These are phyloP conservation scores for Spergularia marina DNA, from an alignment of 148 eudicot genomes.

Conservation along the genomic window DNA sequence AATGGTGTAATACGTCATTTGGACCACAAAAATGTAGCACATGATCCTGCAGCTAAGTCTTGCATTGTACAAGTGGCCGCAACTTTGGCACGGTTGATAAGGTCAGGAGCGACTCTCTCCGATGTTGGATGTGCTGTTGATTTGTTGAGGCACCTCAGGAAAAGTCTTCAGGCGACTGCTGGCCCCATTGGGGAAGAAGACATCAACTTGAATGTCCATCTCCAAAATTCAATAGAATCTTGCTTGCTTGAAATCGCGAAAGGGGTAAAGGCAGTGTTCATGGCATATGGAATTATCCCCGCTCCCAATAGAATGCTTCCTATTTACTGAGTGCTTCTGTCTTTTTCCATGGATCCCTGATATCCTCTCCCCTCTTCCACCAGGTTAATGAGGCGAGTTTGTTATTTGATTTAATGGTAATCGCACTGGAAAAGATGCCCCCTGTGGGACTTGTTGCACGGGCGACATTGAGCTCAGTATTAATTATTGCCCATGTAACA, in stretches of 20 bases:
- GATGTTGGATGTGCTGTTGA: conserved; percentile 81
- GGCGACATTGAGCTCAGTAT: conserved; percentile 73
- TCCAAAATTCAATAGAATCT: conserved; percentile 76
- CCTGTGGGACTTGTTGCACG: conserved; percentile 55
- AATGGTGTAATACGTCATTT: conserved; percentile 75
- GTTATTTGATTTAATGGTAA: conserved; percentile 78
- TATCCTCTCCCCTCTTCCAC: not conserved
- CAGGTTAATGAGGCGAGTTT: conserved; percentile 68
- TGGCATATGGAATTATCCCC: not conserved
- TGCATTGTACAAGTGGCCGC: conserved; percentile 72
- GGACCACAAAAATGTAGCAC: conserved; percentile 88
- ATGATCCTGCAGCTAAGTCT: conserved; percentile 71
- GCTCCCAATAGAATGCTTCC: not conserved
- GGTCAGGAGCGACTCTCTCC: conserved; percentile 49
- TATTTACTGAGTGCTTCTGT: not conserved
- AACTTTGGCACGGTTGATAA: conserved; percentile 73
- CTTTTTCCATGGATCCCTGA: not conserved
- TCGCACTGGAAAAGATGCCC: conserved; percentile 71
- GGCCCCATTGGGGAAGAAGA: conserved; percentile 62
- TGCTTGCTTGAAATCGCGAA: conserved; percentile 81
- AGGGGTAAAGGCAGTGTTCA: conserved; percentile 53
- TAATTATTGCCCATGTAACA: conserved; percentile 74
- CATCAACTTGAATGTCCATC: conserved; percentile 51
- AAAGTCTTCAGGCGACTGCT: conserved; percentile 79
- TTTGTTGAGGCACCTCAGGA: conserved; percentile 78